Base-by-base conservation (phyloP, 2,329 filamentous ascomycete species). In the Neocatenulostroma microsporum region DNA sequence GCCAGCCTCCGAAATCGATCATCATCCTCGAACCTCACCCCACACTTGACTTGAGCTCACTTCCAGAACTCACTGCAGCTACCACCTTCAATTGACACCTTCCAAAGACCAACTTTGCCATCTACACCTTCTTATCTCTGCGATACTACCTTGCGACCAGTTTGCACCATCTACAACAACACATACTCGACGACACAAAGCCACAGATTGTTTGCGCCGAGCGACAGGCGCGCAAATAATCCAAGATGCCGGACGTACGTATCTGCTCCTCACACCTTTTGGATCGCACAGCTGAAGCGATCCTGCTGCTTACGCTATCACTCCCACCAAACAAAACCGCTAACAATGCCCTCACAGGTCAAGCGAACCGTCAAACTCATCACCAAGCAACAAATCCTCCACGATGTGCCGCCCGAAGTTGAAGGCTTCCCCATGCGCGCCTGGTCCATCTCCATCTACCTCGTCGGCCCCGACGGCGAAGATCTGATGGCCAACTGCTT, bases 281-380 rank as follows among this genome's bases (percentile, higher is more conserved):
- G n/a, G n/a, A n/a, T n/a, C n/a, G n/a, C n/a, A n/a, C n/a, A n/a
- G n/a, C n/a, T 19, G 15, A 31, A 15, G 11, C 4, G 15, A 21
- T 14, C 12, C 5, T 25, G 13, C 21, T 21, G 13, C 12, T 15
- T 23, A n/a, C 3, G n/a, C 8, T 4, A 15, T 6, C 21, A 29
- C 13, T 7, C 7, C 13, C 13, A 14, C 13, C 10, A 10, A 14
- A 29, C n/a, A n/a, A n/a, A n/a, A n/a, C n/a, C n/a, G n/a, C n/a
- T 28, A 14, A 23, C 23, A 14, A 28, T 21, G 30, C 17, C 37
- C 21, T 20, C 19, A 30, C 51, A 84, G 79, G 66, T 81, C 55
- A 83, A 95, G 75, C 79, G 91, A 57, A 84, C 78, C 58, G 74
- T 98, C 65, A 93, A 89, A 76, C 78, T 98, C 67, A 75, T 95